phyloP scores from a whole-genome alignment of 768 basidiomycete species.

The Brasilioporus rufonigricans region DNA sequence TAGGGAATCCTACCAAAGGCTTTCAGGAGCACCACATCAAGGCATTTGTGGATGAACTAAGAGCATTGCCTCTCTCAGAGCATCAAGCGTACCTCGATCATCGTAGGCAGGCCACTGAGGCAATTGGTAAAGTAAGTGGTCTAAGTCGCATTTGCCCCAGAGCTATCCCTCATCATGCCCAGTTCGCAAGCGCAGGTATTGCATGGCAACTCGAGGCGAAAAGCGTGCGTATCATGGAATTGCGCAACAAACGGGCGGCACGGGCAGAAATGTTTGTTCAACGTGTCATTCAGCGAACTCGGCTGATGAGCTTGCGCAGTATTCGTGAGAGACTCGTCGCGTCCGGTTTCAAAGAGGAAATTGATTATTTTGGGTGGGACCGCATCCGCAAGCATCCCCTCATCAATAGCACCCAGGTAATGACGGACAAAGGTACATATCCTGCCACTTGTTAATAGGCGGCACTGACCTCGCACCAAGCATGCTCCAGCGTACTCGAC shows the following conservation, averaged over 20 bases:
- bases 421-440: conserved; percentile 23
- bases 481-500: conserved; percentile 11
- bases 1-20: conserved; percentile 21
- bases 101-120: conserved; percentile 8
- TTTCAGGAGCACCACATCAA: conserved; percentile 21
- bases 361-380: conserved; percentile 31
- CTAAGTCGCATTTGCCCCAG: not conserved
- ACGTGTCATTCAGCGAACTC: not conserved
- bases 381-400: conserved; percentile 30
- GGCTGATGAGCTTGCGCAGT: conserved; percentile 14
- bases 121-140: conserved; percentile 10
- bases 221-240: conserved; percentile 15
- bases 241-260: conserved; percentile 24
- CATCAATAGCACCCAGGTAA: conserved; percentile 24
- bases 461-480: conserved; percentile 17
- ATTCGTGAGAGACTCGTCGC: conserved; percentile 17
- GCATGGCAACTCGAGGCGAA: conserved; percentile 24
- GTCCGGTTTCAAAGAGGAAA: conserved; percentile 26
- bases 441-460: not conserved
- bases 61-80: conserved; percentile 9
- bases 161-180: conserved; percentile 7
- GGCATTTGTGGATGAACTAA: conserved; percentile 15
- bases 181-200: conserved; percentile 28
- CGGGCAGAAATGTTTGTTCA: conserved; percentile 27
- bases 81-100: conserved; percentile 21